phyloP scores from a whole-genome alignment of 2,329 filamentous ascomycete genomes.

The Emmonsia crescens region DNA sequence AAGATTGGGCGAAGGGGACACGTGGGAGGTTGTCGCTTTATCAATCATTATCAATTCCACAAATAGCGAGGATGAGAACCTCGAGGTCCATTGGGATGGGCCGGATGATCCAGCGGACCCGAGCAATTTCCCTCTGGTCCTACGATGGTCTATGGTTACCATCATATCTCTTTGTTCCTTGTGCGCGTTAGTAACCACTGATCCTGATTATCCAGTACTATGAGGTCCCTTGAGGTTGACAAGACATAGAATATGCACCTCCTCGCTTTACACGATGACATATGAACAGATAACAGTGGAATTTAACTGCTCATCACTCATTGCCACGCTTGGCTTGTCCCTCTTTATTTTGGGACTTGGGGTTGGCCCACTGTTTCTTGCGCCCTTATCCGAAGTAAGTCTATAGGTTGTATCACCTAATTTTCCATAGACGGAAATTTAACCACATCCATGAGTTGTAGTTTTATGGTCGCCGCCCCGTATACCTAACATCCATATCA shows the following conservation, averaged over 20 bases:
- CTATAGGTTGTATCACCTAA: slow-evolving; percentile 23
- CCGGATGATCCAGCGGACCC: background rate
- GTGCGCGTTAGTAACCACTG: background rate
- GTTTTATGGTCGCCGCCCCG: background rate
- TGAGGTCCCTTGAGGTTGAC: background rate
- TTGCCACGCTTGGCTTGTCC: slow-evolving; percentile 46
- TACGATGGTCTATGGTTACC: background rate
- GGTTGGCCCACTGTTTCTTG: slow-evolving; percentile 49
- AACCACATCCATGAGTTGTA: background rate
- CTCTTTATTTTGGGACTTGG: slow-evolving; percentile 49
- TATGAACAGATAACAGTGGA: slow-evolving; percentile 2
- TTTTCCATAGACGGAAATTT: background rate
- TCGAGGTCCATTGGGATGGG: background rate
- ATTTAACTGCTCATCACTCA: background rate
- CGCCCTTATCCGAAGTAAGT: slow-evolving; percentile 50
- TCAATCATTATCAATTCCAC: background rate
- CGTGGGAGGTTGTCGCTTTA: background rate
- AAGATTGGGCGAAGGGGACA: background rate
- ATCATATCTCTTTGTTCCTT: background rate
- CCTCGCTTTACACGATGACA: background rate
- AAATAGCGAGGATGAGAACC: background rate
- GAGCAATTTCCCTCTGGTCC: background rate
- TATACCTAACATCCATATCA: slow-evolving; percentile 29
- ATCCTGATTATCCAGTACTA: background rate
- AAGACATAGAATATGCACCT: background rate